These are phyloP conservation scores for Dovyalis caffra DNA, from an alignment of 345 rosid genomes.

Conservation along the genomic window DNA sequence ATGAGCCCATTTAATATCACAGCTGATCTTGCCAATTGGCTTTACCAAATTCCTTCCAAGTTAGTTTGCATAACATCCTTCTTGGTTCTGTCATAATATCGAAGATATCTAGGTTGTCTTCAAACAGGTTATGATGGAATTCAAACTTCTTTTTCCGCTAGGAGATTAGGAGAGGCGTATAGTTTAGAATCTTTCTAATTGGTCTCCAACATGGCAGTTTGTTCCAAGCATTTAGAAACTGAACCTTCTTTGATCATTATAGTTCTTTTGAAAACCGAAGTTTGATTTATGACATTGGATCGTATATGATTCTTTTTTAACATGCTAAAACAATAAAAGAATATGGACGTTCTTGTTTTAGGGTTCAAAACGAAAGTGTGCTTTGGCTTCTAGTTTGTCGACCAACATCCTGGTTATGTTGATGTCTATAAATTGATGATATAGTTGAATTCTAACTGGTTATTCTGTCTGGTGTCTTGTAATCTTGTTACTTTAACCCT, in stretches of 20 bases:
- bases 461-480: no score
- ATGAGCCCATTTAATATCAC: conserved; percentile 7
- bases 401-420: no score
- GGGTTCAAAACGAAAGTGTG: no score
- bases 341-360: no score
- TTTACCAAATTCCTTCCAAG: not conserved
- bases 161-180: not conserved
- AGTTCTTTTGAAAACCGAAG: not conserved
- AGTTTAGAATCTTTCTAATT: not conserved
- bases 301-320: not conserved
- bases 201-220: not conserved
- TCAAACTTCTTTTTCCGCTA: not conserved
- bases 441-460: no score
- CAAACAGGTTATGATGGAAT: not conserved
- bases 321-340: no score
- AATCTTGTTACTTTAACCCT: no score
- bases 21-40: not conserved
- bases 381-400: no score
- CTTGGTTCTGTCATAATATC: not conserved
- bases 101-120: not conserved
- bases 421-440: no score
- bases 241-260: no score
- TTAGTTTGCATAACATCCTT: not conserved
- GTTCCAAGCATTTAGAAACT: not conserved
- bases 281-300: not conserved